Base-by-base conservation (phyloP, 2,329 filamentous ascomycete species). In the Claviceps sp. region DNA sequence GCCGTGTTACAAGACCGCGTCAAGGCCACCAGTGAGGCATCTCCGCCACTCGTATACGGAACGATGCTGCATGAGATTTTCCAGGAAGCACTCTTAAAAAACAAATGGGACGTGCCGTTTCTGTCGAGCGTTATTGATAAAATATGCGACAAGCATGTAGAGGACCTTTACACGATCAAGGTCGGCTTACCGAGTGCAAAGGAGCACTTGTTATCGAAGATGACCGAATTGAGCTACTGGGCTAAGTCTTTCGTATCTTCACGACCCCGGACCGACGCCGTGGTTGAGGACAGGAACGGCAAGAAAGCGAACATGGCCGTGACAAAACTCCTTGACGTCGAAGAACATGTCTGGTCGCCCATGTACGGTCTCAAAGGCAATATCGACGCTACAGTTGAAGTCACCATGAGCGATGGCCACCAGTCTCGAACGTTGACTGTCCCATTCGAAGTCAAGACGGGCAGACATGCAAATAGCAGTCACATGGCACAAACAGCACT, bases 351-450 rank as follows among this genome's bases (percentile, higher is more conserved):
- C 29, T 98, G 93, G 93, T 97, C 91, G 6, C 93, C 93, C 0
- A 91, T 89, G 80, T 98, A 95, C 64, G 93, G 93, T 0, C 74
- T 98, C 16, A 98, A 98, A 66, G 93, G 93, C 34, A 98, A 97
- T 60, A 93, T 98, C 54, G 93, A 98, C 68, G 93, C 93, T 29
- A 97, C 93, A 0, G 86, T 98, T 1, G 88, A 98, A 69, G 85
- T 93, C 16, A 80, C 79, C 0, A 86, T 96, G 73, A 73, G 79
- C 51, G 85, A 95, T 52, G 79, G 81, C 26, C 71, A 77, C n/a
- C 74, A 78, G 34, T 68, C 73, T 46, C 80, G 80, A 54, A 86
- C 79, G 5, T 71, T 97, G 55, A 90, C 90, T 0, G 87, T 95
- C 4, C 93, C 93, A 0, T 88, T 98, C 57, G 93, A 98, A 64